A percentile compares a stretch with the other conserved stretches of the same genome.
Evolutionary conservation across 352 stramenopile genomes (phyloP).

Genomic region (Phytopythium vexans): DNA sequence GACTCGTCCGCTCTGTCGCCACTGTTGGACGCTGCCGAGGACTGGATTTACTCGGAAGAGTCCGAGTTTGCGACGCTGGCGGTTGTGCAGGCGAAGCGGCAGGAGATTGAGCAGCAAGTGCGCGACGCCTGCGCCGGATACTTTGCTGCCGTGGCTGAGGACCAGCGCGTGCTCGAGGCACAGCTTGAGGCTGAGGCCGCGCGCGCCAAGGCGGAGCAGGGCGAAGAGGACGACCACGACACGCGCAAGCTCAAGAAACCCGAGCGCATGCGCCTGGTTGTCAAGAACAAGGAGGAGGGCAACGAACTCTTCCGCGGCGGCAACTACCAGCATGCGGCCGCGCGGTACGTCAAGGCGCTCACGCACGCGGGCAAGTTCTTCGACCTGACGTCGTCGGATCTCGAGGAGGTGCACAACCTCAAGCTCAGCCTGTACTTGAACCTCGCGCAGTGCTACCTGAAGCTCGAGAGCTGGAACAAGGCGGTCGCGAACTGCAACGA

Average conservation of each 20-base stretch:
- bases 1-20: slow-evolving; percentile 51
- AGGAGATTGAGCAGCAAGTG: slow-evolving; percentile 58
- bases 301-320: slow-evolving; percentile 92
- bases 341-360: slow-evolving; percentile 91
- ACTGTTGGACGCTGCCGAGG: slow-evolving; percentile 79
- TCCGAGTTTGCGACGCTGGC: slow-evolving; percentile 68
- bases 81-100: slow-evolving; percentile 40
- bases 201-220: slow-evolving; percentile 69
- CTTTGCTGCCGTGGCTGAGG: slow-evolving; percentile 62
- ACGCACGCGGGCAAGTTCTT: slow-evolving; percentile 92
- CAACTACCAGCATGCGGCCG: slow-evolving; percentile 85
- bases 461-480: slow-evolving; percentile 89
- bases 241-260: slow-evolving; percentile 91
- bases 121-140: slow-evolving; percentile 49
- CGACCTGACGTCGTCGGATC: slow-evolving; percentile 78
- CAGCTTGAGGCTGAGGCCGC: slow-evolving; percentile 75
- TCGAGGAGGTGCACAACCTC: slow-evolving; percentile 84
- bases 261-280: slow-evolving; percentile 91
- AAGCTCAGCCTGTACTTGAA: slow-evolving; percentile 93
- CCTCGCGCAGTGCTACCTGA: slow-evolving; percentile 91
- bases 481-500: slow-evolving; percentile 85
- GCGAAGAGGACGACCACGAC: slow-evolving; percentile 89
- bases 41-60: slow-evolving; percentile 92
- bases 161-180: slow-evolving; percentile 62
- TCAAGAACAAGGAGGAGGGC: slow-evolving; percentile 95